Evolutionary conservation across 352 stramenopile species (phyloP).

Genomic region (Proteromonas lacertae): DNA sequence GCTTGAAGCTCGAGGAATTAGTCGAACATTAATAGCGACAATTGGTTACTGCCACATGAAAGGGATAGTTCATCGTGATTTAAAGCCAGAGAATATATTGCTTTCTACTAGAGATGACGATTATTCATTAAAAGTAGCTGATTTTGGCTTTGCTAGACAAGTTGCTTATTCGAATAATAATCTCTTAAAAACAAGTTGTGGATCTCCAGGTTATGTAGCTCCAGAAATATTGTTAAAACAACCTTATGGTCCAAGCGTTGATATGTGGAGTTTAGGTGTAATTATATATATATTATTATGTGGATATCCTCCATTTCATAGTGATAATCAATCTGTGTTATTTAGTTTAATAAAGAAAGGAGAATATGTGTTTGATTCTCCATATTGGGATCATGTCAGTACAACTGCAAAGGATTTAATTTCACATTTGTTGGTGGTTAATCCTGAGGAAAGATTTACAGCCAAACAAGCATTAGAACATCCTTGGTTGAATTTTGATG

Average conservation of each 20-base stretch:
- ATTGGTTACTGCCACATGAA: constrained; percentile 30
- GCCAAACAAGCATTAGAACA: constrained; percentile 32
- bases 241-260: no score
- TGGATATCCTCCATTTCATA: no score
- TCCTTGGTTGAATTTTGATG: constrained; percentile 16
- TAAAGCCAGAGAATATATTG: constrained; percentile 71
- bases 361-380: not conserved
- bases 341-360: no score
- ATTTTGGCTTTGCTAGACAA: constrained; percentile 11
- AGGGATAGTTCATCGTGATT: constrained; percentile 37
- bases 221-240: no score
- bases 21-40: constrained; percentile 26
- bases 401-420: constrained; percentile 29
- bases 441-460: constrained; percentile 26
- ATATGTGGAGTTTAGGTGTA: no score
- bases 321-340: no score
- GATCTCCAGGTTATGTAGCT: no score
- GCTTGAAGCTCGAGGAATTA: constrained; percentile 20
- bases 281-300: no score
- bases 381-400: not conserved
- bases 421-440: constrained; percentile 36
- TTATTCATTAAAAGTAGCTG: constrained; percentile 25
- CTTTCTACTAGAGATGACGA: constrained; percentile 28
- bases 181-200: no score
- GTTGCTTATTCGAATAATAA: no score